Percentiles rank a stretch among this genome's conserved stretches.
These are phyloP conservation scores for Mycena epipterygia DNA, from an alignment of 768 basidiomycete genomes.

Conservation along the genomic window DNA sequence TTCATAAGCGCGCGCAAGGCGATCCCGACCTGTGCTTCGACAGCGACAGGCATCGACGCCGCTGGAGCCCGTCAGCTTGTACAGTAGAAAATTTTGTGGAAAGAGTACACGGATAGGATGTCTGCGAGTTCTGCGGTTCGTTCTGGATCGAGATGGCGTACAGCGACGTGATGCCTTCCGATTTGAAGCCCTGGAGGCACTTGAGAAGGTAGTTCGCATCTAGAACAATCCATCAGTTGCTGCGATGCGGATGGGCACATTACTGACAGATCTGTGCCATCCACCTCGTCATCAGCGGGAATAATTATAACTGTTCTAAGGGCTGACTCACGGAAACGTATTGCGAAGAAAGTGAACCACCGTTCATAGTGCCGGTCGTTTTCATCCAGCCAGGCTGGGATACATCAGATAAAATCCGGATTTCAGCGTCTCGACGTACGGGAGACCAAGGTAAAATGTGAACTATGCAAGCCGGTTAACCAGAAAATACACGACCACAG, in stretches of 20 bases:
- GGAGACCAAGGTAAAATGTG: slow-evolving; percentile 84
- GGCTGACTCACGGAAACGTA: too few relatives aligned
- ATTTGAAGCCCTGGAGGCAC: slow-evolving; percentile 76
- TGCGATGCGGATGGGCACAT: background rate
- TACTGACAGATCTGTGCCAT: slow-evolving; percentile 17
- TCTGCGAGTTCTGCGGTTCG: slow-evolving; percentile 69
- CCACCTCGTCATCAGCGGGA: too few relatives aligned
- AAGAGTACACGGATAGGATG: slow-evolving; percentile 69
- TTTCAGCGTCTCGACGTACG: slow-evolving; percentile 52
- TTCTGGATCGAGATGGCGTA: slow-evolving; percentile 79
- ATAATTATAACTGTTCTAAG: too few relatives aligned
- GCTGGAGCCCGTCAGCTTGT: slow-evolving; percentile 38
- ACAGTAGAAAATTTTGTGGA: background rate
- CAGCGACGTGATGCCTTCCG: slow-evolving; percentile 66
- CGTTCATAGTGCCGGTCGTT: slow-evolving; percentile 72
- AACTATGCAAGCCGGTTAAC: slow-evolving; percentile 44
- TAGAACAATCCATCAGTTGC: slow-evolving; percentile 42
- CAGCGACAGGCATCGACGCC: slow-evolving; percentile 63
- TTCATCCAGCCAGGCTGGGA: slow-evolving; percentile 87
- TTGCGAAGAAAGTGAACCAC: slow-evolving; percentile 67
- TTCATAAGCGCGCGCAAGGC: slow-evolving; percentile 71
- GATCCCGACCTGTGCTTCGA: slow-evolving; percentile 72
- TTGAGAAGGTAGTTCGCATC: slow-evolving; percentile 83
- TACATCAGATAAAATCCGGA: background rate
- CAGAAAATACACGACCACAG: background rate